Base-by-base conservation (phyloP, 129 eudicot genomes). In the Tagetes patula region DNA sequence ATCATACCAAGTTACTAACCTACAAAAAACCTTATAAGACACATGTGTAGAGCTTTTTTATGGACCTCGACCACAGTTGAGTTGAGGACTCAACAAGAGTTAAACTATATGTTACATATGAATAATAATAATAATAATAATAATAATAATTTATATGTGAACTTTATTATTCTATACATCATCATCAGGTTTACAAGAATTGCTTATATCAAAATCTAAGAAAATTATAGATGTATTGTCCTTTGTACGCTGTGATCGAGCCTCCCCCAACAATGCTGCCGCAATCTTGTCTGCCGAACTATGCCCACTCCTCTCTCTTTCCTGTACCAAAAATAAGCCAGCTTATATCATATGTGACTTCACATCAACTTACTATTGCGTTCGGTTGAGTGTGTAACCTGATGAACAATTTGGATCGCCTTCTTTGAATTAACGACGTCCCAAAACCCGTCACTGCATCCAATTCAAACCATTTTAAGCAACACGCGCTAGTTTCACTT, bases 371-470 rank as follows among this genome's bases (percentile, higher is more conserved):
- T 8, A 27, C 14, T 36, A 37, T 36, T 12, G 77, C 4, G 34
- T 70, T 67, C 0, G 5, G 69, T 63, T 27, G 6, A 33, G 46
- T 49, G 69, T 38, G 69, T 41, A 6, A 14, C 99, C 97, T 95
- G 94, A 45, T 87, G 86, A 30, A 85, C 91, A 62, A 95, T 93
- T 74, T 95, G 99, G 65, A 83, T 66, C 41, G 97, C 97, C 84
- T 95, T 95, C 85, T 84, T 95, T 33, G 65, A 49, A 69, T 81
- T 95, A 36, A 95, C 80, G 34, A 95, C 99, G 55, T 95, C 99
- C 99, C 99, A 95, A 59, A 95, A 90, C 72, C 99, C 99, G 61
- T 95, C 99, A 77, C 99, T 95, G 86, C 81, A 78, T 72, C 50
- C 37, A 72, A 78, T 32, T 71, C 30, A 14, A 66, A 14, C 32